Percentiles rank a stretch among this genome's conserved stretches.
phyloP scores from a whole-genome alignment of 768 basidiomycete genomes.

The Asterophora parasitica region DNA sequence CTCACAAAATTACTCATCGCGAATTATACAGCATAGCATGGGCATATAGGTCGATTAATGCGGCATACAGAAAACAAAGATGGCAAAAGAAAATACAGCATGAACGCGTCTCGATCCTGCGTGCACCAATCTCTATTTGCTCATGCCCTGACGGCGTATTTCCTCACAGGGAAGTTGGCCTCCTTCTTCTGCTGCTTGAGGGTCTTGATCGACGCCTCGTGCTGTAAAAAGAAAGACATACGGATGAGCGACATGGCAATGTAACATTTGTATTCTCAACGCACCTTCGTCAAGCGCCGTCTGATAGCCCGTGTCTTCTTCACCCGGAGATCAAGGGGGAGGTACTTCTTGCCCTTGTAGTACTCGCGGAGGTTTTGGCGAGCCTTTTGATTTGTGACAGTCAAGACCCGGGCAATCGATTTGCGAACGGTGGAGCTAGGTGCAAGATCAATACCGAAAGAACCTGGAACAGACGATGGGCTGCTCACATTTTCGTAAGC shows the following conservation, averaged over 20 bases:
- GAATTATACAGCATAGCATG: conserved; percentile 9
- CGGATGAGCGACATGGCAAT: background rate
- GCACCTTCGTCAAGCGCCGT: conserved; percentile 84
- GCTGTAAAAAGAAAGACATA: conserved; percentile 36
- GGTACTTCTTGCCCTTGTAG: conserved; percentile 96
- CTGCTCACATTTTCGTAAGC: conserved; percentile 91
- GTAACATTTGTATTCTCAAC: too few species aligned
- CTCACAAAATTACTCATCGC: background rate
- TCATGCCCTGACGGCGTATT: conserved; percentile 95
- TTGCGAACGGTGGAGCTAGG: conserved; percentile 91
- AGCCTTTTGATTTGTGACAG: conserved; percentile 97
- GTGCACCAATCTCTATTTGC: conserved; percentile 13
- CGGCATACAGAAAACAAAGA: conserved; percentile 21
- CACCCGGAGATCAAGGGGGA: conserved; percentile 93
- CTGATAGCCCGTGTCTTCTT: conserved; percentile 99
- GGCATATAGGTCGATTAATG: conserved; percentile 16
- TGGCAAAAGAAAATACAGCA: conserved; percentile 17
- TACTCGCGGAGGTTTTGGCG: conserved; percentile 95
- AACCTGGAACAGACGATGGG: background rate
- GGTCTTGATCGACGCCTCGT: conserved; percentile 83
- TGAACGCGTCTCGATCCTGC: conserved; percentile 11
- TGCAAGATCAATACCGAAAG: background rate
- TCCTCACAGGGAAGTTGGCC: conserved; percentile 87
- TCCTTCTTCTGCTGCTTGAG: conserved; percentile 94
- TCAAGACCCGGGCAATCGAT: conserved; percentile 96